Percentiles rank a stretch among this genome's conserved stretches.
phyloP scores from a whole-genome alignment of 352 stramenopile genomes.

The Globisporangium canariense region DNA sequence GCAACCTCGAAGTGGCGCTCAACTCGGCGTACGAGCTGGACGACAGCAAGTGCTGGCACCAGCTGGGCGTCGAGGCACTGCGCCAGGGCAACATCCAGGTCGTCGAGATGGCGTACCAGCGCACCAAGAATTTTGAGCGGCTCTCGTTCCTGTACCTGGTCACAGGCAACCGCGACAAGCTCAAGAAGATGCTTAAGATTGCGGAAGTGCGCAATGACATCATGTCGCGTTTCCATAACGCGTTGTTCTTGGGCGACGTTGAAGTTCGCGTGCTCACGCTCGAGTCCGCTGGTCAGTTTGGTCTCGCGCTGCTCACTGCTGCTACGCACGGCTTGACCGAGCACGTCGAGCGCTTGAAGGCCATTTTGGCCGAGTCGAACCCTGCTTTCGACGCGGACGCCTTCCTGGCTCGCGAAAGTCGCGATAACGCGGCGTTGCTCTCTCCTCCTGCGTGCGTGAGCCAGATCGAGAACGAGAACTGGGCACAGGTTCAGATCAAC shows the following conservation, averaged over 20 bases:
- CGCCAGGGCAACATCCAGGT: slow-evolving; percentile 98
- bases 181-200: slow-evolving; percentile 99
- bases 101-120: slow-evolving; percentile 99
- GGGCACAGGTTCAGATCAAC: slow-evolving; percentile 96
- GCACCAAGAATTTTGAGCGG: slow-evolving; percentile 99
- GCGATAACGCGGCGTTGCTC: slow-evolving; percentile 77
- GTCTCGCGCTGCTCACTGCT: slow-evolving; percentile 96
- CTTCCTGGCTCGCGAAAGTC: slow-evolving; percentile 68
- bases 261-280: slow-evolving; percentile 94
- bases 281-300: slow-evolving; percentile 94
- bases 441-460: slow-evolving; percentile 93
- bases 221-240: slow-evolving; percentile 99
- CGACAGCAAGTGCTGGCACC: slow-evolving; percentile 95
- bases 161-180: slow-evolving; percentile 98
- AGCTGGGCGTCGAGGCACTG: slow-evolving; percentile 96
- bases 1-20: slow-evolving; percentile 98
- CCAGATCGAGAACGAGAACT: slow-evolving; percentile 94
- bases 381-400: slow-evolving; percentile 61
- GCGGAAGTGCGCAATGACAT: slow-evolving; percentile 97
- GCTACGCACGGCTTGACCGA: slow-evolving; percentile 94
- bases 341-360: slow-evolving; percentile 92
- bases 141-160: slow-evolving; percentile 99
- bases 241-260: slow-evolving; percentile 96
- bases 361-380: slow-evolving; percentile 90
- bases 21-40: slow-evolving; percentile 95